A percentile compares a stretch with the other conserved stretches of the same genome.
phyloP scores from a whole-genome alignment of 768 basidiomycete genomes.

The Glaciozyma martinii region DNA sequence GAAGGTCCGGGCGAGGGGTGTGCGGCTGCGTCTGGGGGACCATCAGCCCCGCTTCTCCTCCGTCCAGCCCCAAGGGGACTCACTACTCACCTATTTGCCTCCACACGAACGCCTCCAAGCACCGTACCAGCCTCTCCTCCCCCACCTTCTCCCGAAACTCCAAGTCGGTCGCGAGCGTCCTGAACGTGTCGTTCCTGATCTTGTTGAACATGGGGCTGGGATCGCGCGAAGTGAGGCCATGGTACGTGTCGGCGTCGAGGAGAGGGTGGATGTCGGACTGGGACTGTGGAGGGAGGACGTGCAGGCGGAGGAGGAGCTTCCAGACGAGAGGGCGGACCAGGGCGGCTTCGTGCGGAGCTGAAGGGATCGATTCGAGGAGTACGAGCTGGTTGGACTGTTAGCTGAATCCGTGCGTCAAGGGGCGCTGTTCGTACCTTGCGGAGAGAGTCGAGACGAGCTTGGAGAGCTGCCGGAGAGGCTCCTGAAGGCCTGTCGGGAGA shows the following conservation, averaged over 20 bases:
- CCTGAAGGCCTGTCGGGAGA: no score
- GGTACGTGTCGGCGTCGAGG: constrained; percentile 15
- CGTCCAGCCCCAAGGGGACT: no score
- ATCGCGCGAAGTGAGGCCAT: constrained; percentile 5
- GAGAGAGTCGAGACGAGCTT: no score
- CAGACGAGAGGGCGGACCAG: constrained; percentile 72
- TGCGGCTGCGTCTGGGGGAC: not conserved
- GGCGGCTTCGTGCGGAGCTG: constrained; percentile 36
- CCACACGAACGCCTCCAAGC: constrained; percentile 99
- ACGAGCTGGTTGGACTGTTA: constrained; percentile 5
- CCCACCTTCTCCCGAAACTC: constrained; percentile 89
- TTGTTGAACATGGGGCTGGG: constrained; percentile 66
- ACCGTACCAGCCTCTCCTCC: constrained; percentile 89
- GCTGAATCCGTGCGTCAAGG: no score
- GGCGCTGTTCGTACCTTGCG: no score
- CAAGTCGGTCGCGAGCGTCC: constrained; percentile 89
- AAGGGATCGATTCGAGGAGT: constrained; percentile 13
- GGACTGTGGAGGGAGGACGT: constrained; percentile 59
- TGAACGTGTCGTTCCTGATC: constrained; percentile 92
- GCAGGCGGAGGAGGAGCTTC: constrained; percentile 83
- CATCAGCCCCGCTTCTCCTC: no score
- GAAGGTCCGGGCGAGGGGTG: not conserved
- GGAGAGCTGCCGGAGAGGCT: no score
- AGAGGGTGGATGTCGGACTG: constrained; percentile 8
- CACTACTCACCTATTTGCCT: constrained; percentile 61